Evolutionary conservation across 805 yeast species (phyloP).

Genomic region (Yarrowia deformans): DNA sequence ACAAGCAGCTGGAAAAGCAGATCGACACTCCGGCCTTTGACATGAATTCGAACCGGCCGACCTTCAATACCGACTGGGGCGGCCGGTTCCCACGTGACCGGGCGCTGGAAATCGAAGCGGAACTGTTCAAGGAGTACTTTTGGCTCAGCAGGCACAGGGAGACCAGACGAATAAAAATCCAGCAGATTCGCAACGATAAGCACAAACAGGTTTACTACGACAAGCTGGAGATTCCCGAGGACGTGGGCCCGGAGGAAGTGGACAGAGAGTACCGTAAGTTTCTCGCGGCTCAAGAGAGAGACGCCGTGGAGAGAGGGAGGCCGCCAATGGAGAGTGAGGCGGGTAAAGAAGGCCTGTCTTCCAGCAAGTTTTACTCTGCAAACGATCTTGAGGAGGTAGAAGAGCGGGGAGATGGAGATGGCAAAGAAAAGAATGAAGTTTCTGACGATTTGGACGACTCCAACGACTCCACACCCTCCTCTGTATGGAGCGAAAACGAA

Average conservation of each 20-base stretch:
- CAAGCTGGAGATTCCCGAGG: neutral
- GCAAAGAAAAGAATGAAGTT: neutral
- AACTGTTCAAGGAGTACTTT: neutral
- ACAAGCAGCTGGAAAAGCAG: neutral
- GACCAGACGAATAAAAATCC: neutral
- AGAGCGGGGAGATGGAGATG: neutral
- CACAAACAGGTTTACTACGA: neutral
- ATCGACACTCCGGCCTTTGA: neutral
- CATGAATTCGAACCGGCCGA: neutral
- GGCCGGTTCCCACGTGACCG: neutral
- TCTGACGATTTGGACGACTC: too few relatives aligned
- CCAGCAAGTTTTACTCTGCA: neutral
- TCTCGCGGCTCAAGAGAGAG: neutral
- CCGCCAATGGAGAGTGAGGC: neutral
- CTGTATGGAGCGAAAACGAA: constrained; percentile 37
- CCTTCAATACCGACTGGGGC: neutral
- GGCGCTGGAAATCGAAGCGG: neutral
- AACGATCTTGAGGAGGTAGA: constrained; percentile 3
- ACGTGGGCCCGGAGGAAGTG: neutral
- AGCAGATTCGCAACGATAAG: neutral
- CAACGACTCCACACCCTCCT: neutral
- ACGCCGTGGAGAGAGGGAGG: neutral
- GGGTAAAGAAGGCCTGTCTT: neutral
- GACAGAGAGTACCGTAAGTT: neutral
- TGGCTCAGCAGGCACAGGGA: too few relatives aligned